phyloP scores from a whole-genome alignment of 257 asterid genomes.

The Phtheirospermum japonicum region DNA sequence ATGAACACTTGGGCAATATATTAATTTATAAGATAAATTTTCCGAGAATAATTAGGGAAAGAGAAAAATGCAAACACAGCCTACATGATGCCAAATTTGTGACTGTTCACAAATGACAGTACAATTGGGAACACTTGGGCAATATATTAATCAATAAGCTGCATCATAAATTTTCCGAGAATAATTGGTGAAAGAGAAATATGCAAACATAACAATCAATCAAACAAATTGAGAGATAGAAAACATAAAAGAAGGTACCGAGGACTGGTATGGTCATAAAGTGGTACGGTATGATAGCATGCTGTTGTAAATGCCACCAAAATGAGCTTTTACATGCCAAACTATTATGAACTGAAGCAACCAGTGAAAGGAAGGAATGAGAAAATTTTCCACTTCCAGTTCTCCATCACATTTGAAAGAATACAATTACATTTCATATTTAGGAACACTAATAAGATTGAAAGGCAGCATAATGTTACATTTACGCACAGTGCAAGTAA shows the following conservation, averaged over 20 bases:
- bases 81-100: conserved; percentile 10
- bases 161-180: background rate
- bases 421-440: background rate
- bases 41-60: background rate
- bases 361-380: conserved; percentile 2
- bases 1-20: conserved; percentile 7
- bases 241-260: conserved; percentile 6
- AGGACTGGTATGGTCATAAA: conserved; percentile 17
- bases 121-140: conserved; percentile 4
- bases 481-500: background rate
- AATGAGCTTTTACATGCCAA: conserved; percentile 21
- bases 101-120: conserved; percentile 5
- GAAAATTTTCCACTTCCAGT: background rate
- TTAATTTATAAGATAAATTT: background rate
- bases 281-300: background rate
- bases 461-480: background rate
- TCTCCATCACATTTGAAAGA: background rate
- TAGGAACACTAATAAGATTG: conserved; percentile 7
- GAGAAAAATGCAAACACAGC: conserved; percentile 13
- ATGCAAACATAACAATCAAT: background rate
- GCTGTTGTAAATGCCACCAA: conserved; percentile 5
- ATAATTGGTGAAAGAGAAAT: background rate
- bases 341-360: conserved; percentile 11
- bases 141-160: background rate
- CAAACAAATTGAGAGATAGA: conserved; percentile 15